A percentile compares a stretch with the other conserved stretches of the same genome.
Conservation (phyloP, 2,329 filamentous ascomycete species). For the Fusarium dlaminii region DNA sequence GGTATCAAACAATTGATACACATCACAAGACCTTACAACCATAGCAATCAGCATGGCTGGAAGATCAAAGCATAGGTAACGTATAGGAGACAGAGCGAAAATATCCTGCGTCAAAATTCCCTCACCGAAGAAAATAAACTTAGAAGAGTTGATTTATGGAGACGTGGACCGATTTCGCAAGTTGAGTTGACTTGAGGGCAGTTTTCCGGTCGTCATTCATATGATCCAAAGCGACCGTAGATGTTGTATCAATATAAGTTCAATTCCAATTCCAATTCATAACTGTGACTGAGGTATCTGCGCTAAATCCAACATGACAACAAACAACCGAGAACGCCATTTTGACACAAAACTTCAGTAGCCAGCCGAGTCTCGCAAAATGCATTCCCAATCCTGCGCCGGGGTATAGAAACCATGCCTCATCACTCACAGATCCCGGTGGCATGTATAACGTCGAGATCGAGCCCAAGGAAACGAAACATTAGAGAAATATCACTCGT, state of each 20-base stretch:
- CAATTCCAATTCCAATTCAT: not conserved
- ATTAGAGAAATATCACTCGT: rapidly evolving
- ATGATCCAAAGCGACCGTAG: not conserved
- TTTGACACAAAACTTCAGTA: conserved; percentile 5
- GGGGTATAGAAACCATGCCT: conserved; percentile 25
- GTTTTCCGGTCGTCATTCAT: not conserved
- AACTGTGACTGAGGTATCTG: conserved; percentile 20
- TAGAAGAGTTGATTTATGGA: not conserved
- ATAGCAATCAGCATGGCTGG: too few relatives aligned
- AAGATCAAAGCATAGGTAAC: too few relatives aligned
- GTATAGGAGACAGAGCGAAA: too few relatives aligned
- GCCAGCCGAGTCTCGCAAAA: conserved; percentile 14
- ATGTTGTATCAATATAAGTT: not conserved
- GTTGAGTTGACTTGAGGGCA: not conserved
- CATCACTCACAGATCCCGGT: not conserved
- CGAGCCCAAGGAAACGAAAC: not conserved
- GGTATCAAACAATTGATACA: too few relatives aligned
- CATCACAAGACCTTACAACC: too few relatives aligned
- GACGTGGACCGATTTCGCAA: not conserved
- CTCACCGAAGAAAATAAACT: not conserved
- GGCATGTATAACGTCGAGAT: not conserved
- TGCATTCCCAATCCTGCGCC: conserved; percentile 12
- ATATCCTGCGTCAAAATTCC: too few relatives aligned
- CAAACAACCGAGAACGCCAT: conserved; percentile 12
- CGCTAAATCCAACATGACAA: conserved; percentile 8